Conservation (phyloP, 495 filamentous ascomycete species). For the Talaromyces nanjingensis region DNA sequence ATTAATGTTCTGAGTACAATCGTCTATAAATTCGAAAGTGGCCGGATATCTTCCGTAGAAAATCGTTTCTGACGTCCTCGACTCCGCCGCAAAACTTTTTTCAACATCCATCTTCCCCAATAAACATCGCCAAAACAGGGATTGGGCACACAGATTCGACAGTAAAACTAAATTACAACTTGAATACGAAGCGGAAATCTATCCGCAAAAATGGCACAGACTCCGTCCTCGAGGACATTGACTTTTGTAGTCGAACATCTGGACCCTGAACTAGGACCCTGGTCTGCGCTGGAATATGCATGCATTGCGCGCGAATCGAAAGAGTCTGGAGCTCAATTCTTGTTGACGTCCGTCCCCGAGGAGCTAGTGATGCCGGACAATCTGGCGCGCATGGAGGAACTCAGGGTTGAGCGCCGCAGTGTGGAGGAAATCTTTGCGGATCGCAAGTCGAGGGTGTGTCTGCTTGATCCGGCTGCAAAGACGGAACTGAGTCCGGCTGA, state of each 20-base stretch:
- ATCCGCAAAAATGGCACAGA: constrained; percentile 1
- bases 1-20: no score
- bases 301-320: constrained; percentile 77
- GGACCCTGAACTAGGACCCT: constrained; percentile 86
- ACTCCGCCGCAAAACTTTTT: constrained; percentile 2
- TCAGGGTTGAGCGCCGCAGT: constrained; percentile 60
- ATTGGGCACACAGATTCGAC: not conserved
- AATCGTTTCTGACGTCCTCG: not conserved
- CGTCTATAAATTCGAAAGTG: not conserved
- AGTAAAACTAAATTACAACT: not conserved
- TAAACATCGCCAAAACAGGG: not conserved
- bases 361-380: constrained; percentile 58
- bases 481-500: constrained; percentile 78
- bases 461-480: constrained; percentile 78
- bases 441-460: constrained; percentile 64
- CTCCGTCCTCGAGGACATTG: constrained; percentile 28
- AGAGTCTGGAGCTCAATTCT: constrained; percentile 59
- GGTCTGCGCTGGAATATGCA: constrained; percentile 87
- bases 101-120: not conserved
- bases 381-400: constrained; percentile 50
- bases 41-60: not conserved
- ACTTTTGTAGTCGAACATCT: constrained; percentile 90
- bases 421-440: constrained; percentile 72
- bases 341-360: constrained; percentile 74
- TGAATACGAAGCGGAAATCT: not conserved